Percentiles rank a stretch among this genome's conserved stretches.
Conservation (phyloP, 306 rosid species). For the Rosa lucieae region DNA sequence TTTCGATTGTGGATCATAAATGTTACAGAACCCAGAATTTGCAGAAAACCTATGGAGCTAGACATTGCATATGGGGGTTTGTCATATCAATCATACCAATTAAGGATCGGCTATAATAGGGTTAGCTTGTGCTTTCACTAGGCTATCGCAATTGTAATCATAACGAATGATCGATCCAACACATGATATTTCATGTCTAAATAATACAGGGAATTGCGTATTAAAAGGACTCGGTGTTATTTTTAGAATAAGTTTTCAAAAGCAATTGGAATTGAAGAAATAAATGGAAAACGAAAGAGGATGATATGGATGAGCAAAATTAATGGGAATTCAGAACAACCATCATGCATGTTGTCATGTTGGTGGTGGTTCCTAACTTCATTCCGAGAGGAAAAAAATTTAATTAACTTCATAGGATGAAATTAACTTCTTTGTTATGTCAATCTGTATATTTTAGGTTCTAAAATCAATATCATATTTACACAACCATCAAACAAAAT, state of each 20-base stretch:
- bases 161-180: background rate
- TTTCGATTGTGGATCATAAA: background rate
- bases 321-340: no score
- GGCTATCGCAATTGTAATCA: background rate
- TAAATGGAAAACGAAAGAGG: no score
- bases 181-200: background rate
- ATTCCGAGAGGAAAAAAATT: no score
- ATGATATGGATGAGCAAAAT: no score
- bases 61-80: background rate
- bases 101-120: background rate
- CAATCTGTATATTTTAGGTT: no score
- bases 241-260: background rate
- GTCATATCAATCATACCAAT: background rate
- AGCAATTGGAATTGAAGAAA: background rate
- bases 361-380: no score
- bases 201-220: background rate
- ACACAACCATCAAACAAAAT: no score
- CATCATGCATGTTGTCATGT: no score
- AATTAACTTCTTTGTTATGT: no score
- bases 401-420: no score
- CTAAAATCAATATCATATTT: no score
- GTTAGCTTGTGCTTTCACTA: background rate
- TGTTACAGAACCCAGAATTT: background rate
- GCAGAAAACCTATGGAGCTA: background rate
- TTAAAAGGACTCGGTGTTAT: no score